Percentiles rank a stretch among this genome's conserved stretches.
Conservation (phyloP, 371 early-diverging fungal genomes). For the Blastocladiella emersonii region DNA sequence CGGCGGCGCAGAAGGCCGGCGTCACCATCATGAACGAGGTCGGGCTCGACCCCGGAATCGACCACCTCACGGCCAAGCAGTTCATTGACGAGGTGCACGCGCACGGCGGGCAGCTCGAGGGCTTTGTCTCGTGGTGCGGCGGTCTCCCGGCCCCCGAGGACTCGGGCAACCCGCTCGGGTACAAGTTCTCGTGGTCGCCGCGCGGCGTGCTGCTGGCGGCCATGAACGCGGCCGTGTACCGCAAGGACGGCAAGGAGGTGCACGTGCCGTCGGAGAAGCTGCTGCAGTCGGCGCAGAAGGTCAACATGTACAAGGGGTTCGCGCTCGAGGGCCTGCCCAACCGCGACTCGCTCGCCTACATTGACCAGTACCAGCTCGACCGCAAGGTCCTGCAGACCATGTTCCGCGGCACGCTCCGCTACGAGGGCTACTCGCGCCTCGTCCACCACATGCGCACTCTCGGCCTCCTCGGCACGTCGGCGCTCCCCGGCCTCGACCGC, state of each 20-base stretch:
- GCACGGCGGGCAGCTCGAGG: conserved; percentile 62
- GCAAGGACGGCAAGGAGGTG: conserved; percentile 53
- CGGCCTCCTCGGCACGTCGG: conserved; percentile 23
- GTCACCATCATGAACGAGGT: conserved; percentile 82
- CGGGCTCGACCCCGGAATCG: conserved; percentile 90
- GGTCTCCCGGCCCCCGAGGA: conserved; percentile 97
- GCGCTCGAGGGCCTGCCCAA: conserved; percentile 74
- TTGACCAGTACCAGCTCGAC: conserved; percentile 50
- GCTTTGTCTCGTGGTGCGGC: conserved; percentile 92
- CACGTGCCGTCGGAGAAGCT: conserved; percentile 23
- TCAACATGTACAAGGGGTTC: conserved; percentile 31
- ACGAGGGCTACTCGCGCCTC: conserved; percentile 31
- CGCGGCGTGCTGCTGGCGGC: conserved; percentile 89
- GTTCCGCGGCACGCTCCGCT: conserved; percentile 48
- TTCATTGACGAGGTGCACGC: conserved; percentile 75
- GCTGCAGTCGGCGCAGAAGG: conserved; percentile 17
- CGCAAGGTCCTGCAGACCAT: conserved; percentile 79
- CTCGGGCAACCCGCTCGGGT: conserved; percentile 93
- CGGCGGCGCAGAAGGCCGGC: conserved; percentile 56
- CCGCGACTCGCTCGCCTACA: conserved; percentile 71
- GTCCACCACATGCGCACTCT: conserved; percentile 26
- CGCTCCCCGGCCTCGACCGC: conserved; percentile 7
- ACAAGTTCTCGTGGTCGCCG: conserved; percentile 97
- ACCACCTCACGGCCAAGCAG: conserved; percentile 77
- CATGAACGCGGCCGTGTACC: conserved; percentile 78